These are phyloP conservation scores for Wallacemonas rigidus DNA, from an alignment of 208 protist species.

Conservation along the genomic window DNA sequence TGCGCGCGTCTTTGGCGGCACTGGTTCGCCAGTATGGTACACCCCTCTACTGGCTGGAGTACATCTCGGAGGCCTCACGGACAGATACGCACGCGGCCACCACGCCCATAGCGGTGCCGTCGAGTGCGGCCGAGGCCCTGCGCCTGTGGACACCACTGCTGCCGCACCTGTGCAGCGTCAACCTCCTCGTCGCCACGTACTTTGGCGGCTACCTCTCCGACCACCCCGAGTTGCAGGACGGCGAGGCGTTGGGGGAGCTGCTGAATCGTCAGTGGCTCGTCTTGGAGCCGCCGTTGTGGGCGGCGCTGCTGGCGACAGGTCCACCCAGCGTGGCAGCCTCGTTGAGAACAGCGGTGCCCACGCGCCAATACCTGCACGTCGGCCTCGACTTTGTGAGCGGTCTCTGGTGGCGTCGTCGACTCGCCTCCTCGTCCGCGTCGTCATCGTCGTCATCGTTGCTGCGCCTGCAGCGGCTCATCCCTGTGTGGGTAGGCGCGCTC, in stretches of 20 bases:
- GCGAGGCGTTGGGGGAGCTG: not conserved
- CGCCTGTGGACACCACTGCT: slow-evolving; percentile 14
- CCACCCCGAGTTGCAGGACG: not conserved
- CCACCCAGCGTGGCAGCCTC: slow-evolving; percentile 27
- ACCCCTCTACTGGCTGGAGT: slow-evolving; percentile 17
- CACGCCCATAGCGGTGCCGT: not conserved
- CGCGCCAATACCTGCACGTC: slow-evolving; percentile 33
- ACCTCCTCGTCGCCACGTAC: slow-evolving; percentile 27
- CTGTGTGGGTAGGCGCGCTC: slow-evolving; percentile 28
- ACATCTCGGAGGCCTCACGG: slow-evolving; percentile 20
- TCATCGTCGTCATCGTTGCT: slow-evolving; percentile 13
- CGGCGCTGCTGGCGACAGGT: slow-evolving; percentile 24
- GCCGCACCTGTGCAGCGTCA: slow-evolving; percentile 15
- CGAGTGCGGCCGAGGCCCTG: slow-evolving; percentile 25
- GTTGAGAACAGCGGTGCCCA: slow-evolving; percentile 25
- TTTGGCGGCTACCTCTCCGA: slow-evolving; percentile 13
- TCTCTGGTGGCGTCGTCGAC: slow-evolving; percentile 20
- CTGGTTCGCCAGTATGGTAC: slow-evolving; percentile 31
- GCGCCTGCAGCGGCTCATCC: slow-evolving; percentile 29
- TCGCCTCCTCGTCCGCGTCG: slow-evolving; percentile 22
- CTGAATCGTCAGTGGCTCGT: slow-evolving; percentile 9
- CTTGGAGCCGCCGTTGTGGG: slow-evolving; percentile 32
- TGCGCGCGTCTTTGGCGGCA: not conserved
- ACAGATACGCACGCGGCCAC: not conserved
- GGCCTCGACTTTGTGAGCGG: slow-evolving; percentile 50